phyloP scores from a whole-genome alignment of 768 basidiomycete species.

The Serendipita sp. region DNA sequence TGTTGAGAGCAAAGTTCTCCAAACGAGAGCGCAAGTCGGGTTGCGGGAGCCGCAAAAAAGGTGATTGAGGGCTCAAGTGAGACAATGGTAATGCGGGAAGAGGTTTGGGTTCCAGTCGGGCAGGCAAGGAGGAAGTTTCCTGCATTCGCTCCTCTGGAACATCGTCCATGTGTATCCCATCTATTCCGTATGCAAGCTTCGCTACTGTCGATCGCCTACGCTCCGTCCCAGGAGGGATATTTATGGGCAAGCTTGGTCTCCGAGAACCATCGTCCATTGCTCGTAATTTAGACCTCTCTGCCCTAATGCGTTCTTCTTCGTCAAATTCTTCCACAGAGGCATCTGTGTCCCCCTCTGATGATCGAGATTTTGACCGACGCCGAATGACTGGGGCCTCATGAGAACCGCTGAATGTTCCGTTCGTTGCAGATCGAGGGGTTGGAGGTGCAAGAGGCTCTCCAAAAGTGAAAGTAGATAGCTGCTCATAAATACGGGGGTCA shows the following conservation, averaged over 20 bases:
- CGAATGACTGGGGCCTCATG: neutral
- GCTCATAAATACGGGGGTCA: slow-evolving; percentile 3
- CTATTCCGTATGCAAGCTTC: neutral
- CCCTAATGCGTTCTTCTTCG: slow-evolving; percentile 17
- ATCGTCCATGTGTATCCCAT: neutral
- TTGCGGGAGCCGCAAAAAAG: neutral
- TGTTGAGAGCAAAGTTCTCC: neutral
- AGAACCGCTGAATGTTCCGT: neutral
- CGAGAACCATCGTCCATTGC: slow-evolving; percentile 28
- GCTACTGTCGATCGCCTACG: neutral
- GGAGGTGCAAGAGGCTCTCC: neutral
- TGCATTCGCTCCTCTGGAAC: slow-evolving; percentile 2
- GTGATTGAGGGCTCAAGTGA: neutral
- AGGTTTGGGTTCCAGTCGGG: neutral
- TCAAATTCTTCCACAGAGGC: slow-evolving; percentile 21
- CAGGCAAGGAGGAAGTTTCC: neutral
- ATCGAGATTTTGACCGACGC: neutral
- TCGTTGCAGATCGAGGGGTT: neutral
- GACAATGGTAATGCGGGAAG: neutral
- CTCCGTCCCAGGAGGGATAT: slow-evolving; percentile 12
- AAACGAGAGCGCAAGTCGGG: neutral
- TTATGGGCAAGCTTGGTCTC: slow-evolving; percentile 26
- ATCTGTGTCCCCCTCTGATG: neutral
- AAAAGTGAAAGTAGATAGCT: slow-evolving; percentile 4
- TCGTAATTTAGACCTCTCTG: slow-evolving; percentile 25